Percentiles rank a stretch among this genome's conserved stretches.
Evolutionary conservation across 495 filamentous ascomycete species (phyloP).

Genomic region (Penicillium subrubescens): DNA sequence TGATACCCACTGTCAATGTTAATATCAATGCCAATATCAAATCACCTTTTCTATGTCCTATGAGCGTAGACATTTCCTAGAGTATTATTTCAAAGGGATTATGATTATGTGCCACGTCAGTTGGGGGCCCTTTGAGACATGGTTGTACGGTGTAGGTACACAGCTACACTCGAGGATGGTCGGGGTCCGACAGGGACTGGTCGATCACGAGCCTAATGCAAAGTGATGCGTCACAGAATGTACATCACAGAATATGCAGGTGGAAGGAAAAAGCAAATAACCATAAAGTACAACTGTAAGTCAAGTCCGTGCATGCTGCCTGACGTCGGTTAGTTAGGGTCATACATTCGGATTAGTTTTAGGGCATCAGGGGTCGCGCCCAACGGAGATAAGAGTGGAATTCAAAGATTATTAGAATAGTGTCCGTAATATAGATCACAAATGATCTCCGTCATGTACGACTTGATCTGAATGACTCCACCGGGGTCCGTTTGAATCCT

Average conservation of each 20-base stretch:
- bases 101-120: conserved; percentile 6
- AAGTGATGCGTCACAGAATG: conserved; percentile 1
- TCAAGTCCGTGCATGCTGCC: conserved; percentile 7
- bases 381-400: neutral
- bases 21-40: conserved; percentile 6
- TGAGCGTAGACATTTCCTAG: neutral
- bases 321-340: conserved; percentile 15
- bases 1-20: conserved; percentile 19
- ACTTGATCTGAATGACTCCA: neutral
- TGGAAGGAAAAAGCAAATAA: neutral
- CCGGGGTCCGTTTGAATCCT: neutral
- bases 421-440: neutral
- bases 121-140: neutral
- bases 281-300: neutral
- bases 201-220: neutral
- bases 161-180: neutral
- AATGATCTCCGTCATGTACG: neutral
- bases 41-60: neutral
- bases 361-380: neutral
- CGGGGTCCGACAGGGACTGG: neutral
- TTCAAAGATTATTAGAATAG: neutral
- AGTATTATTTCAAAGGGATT: neutral
- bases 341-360: neutral
- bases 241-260: neutral
- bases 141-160: conserved; percentile 2